Evolutionary conservation across 2,329 filamentous ascomycete genomes (phyloP), one percentile per base, ranked within the genome.

Genomic region (Thelonectria discophora): DNA sequence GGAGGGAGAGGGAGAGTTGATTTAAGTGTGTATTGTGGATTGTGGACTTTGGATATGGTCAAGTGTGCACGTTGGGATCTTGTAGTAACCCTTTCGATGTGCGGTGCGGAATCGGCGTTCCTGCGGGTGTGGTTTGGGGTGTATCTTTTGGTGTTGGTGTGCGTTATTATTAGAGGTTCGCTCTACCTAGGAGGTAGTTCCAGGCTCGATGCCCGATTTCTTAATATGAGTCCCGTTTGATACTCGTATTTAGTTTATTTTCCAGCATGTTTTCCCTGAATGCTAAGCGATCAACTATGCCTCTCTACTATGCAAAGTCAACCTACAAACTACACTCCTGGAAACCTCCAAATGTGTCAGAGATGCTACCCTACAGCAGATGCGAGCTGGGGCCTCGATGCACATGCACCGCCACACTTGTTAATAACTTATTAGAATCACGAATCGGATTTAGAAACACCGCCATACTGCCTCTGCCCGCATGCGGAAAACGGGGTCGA

Each of bases 1-100:
- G 2, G 79, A 86, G 0, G 86, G 82, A 0, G 86, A 88, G 55
- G 86, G 84, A 1, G 85, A 88, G 65, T 63, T 86, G 70, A 69
- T 82, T 65, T 6, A 53, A 47, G 8, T 58, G 60, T 24, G 24
- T 12, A n/a, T n/a, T n/a, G n/a, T n/a, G n/a, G n/a, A n/a, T n/a
- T 11, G 15, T 47, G 32, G 13, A 49, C 27, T 40, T 40, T 6
- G 18, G 34, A 9, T 1, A n/a, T 17, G 42, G 24, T 11, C 13
- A 8, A 13, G 21, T 3, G 30, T 34, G 46, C 42, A 18, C 42
- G 24, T 13, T 43, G 40, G 24, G 47, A 48, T 21, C 27, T 24
- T 24, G 48, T 13, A 13, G 32, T 40, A 18, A 40, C 13, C 13
- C 12, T 30, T 40, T 15, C 52, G 12, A 30, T 30, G 47, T 21